Evolutionary conservation across 2,329 filamentous ascomycete species (phyloP).

Genomic region (Xylariomycetidae sp.): DNA sequence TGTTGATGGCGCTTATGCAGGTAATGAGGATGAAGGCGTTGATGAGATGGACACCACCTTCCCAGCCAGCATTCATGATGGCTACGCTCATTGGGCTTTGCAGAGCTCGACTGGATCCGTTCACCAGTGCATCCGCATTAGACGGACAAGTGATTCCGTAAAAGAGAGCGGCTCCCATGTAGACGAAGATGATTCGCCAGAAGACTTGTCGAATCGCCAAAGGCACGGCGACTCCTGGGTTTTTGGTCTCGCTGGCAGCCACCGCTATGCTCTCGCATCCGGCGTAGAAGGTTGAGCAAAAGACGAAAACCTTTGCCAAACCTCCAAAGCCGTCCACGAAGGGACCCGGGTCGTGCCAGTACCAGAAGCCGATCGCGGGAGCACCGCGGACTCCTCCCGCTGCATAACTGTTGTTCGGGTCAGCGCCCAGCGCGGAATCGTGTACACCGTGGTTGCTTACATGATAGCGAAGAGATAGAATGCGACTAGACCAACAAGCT

Average conservation of each 20-base stretch:
- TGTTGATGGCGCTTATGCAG: constrained; percentile 68
- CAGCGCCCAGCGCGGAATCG: too few species aligned
- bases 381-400: constrained; percentile 60
- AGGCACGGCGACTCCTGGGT: constrained; percentile 51
- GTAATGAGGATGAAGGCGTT: constrained; percentile 74
- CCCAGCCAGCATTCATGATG: constrained; percentile 69
- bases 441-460: constrained; percentile 27
- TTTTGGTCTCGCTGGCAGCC: constrained; percentile 57
- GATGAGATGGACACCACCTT: constrained; percentile 69
- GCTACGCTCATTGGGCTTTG: constrained; percentile 71
- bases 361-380: constrained; percentile 62
- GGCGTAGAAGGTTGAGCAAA: constrained; percentile 66
- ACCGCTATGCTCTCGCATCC: constrained; percentile 58
- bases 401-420: constrained; percentile 52
- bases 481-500: constrained; percentile 63
- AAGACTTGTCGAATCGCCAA: constrained; percentile 57
- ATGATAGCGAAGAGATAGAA: constrained; percentile 72
- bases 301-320: constrained; percentile 62
- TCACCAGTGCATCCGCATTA: constrained; percentile 59
- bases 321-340: constrained; percentile 66
- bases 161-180: constrained; percentile 69
- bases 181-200: constrained; percentile 58
- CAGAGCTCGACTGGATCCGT: constrained; percentile 57
- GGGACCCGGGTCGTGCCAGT: constrained; percentile 68
- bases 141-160: constrained; percentile 71